These are phyloP conservation scores for Articulospora tetracladia DNA, from an alignment of 495 filamentous ascomycete genomes.

Conservation along the genomic window DNA sequence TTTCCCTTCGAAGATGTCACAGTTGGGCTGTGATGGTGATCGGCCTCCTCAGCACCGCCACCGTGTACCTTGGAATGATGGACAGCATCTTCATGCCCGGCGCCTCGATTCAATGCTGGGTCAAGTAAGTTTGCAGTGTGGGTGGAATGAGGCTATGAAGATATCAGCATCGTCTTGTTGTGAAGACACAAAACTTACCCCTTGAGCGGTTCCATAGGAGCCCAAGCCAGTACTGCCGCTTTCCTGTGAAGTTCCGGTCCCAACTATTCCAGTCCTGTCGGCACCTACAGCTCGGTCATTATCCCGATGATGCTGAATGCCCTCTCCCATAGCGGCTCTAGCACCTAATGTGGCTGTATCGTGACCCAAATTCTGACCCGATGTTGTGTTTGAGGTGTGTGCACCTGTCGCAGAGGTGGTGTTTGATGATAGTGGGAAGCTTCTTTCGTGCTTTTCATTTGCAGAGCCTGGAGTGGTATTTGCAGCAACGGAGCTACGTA, in stretches of 20 bases:
- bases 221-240: not conserved
- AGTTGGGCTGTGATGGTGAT: constrained; percentile 2
- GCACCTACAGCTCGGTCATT: not conserved
- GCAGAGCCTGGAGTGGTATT: not conserved
- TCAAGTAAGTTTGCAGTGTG: constrained; percentile 14
- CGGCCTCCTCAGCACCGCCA: constrained; percentile 11
- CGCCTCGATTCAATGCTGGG: not conserved
- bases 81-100: constrained; percentile 2
- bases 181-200: not conserved
- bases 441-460: not conserved
- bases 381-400: not conserved
- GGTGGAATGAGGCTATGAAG: constrained; percentile 7
- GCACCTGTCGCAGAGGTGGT: not conserved
- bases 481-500: not conserved
- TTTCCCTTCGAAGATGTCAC: not conserved
- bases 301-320: constrained; percentile 7
- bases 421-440: not conserved
- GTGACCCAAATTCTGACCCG: not conserved
- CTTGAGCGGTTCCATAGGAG: not conserved
- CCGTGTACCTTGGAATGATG: constrained; percentile 5
- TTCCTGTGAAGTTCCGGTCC: not conserved
- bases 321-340: constrained; percentile 1
- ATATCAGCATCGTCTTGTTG: not conserved
- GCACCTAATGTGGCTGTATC: not conserved
- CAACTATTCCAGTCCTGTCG: not conserved